A percentile compares a stretch with the other conserved stretches of the same genome.
Evolutionary conservation across 352 stramenopile genomes (phyloP).

Genomic region (Phytophthora palmivora): DNA sequence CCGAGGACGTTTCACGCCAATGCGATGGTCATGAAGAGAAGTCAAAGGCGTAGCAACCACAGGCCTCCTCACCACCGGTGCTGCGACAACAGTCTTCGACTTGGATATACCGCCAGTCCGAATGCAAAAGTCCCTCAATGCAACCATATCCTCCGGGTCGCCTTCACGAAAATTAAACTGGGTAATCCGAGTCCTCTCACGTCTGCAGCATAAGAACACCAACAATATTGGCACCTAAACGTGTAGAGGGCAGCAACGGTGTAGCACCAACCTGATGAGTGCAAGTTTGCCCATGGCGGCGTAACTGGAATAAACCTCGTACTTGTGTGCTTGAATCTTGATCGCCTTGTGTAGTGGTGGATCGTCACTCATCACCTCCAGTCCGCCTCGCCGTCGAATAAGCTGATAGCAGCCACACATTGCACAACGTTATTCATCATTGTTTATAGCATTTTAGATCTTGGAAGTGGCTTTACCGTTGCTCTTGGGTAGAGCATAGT

Average conservation of each 20-base stretch:
- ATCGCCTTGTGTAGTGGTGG: slow-evolving; percentile 62
- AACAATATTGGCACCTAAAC: background rate
- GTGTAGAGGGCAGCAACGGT: background rate
- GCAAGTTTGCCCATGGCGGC: slow-evolving; percentile 63
- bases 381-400: slow-evolving; percentile 56
- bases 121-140: slow-evolving; percentile 60
- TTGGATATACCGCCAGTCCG: slow-evolving; percentile 52
- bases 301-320: slow-evolving; percentile 80
- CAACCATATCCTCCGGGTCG: slow-evolving; percentile 45
- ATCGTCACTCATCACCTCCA: slow-evolving; percentile 62
- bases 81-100: slow-evolving; percentile 36
- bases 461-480: too few relatives aligned
- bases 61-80: slow-evolving; percentile 13
- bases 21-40: slow-evolving; percentile 16
- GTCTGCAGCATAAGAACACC: slow-evolving; percentile 28
- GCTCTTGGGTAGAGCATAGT: slow-evolving; percentile 48
- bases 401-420: slow-evolving; percentile 29
- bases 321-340: slow-evolving; percentile 50
- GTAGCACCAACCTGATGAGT: slow-evolving; percentile 59
- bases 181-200: slow-evolving; percentile 49
- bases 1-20: slow-evolving; percentile 35
- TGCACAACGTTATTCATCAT: background rate
- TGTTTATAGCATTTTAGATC: too few relatives aligned
- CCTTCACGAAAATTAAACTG: slow-evolving; percentile 75
- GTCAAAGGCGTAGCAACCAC: slow-evolving; percentile 4